These are phyloP conservation scores for Wakefieldia striispora DNA, from an alignment of 768 basidiomycete species.

Conservation along the genomic window DNA sequence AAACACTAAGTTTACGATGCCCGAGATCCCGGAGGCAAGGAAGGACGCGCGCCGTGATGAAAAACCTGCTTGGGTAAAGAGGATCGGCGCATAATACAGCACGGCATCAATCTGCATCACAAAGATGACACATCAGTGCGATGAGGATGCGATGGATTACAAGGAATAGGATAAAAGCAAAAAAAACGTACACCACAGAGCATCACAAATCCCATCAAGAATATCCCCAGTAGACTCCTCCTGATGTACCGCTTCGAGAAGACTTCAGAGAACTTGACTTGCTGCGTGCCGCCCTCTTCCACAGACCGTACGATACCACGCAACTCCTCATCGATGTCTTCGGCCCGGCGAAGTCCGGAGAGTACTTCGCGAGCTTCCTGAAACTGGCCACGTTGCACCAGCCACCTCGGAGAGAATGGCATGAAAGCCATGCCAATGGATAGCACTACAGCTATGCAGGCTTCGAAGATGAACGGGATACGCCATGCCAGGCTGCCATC, in stretches of 20 bases:
- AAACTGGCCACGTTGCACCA: constrained; percentile 32
- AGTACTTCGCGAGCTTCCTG: constrained; percentile 34
- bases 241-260: constrained; percentile 29
- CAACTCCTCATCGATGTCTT: constrained; percentile 22
- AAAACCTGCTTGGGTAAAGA: constrained; percentile 53
- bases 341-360: constrained; percentile 11
- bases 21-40: constrained; percentile 49
- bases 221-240: constrained; percentile 35
- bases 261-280: constrained; percentile 25
- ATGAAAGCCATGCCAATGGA: constrained; percentile 24
- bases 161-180: background rate
- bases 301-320: constrained; percentile 17
- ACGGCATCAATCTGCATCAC: constrained; percentile 27
- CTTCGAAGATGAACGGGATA: constrained; percentile 26
- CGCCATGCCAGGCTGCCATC: constrained; percentile 27
- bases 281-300: constrained; percentile 20
- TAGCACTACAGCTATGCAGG: constrained; percentile 16
- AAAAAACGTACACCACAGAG: constrained; percentile 28
- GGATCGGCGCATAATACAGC: constrained; percentile 42
- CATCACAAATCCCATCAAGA: constrained; percentile 40
- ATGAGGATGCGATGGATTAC: background rate
- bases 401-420: constrained; percentile 24
- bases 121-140: background rate
- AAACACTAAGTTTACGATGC: constrained; percentile 40
- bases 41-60: constrained; percentile 45